Percentiles rank a stretch among this genome's conserved stretches.
Evolutionary conservation across 2,329 filamentous ascomycete species (phyloP).

Genomic region (Xylariaceae sp.): DNA sequence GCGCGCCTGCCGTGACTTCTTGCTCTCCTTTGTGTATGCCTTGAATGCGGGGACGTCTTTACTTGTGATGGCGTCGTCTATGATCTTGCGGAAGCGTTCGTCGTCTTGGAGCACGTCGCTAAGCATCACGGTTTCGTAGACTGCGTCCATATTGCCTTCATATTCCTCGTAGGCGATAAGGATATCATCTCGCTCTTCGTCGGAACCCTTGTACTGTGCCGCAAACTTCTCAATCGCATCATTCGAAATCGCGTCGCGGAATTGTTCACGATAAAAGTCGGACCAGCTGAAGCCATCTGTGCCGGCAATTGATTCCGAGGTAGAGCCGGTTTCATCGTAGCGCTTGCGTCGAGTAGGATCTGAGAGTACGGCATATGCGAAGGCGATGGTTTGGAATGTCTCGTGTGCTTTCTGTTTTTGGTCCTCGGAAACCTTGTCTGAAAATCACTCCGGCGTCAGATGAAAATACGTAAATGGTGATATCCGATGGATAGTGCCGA

Average conservation of each 20-base stretch:
- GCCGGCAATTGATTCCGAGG: constrained; percentile 79
- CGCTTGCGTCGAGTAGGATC: constrained; percentile 80
- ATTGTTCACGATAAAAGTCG: constrained; percentile 87
- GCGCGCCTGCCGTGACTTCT: constrained; percentile 65
- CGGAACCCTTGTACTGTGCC: constrained; percentile 80
- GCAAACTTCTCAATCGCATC: constrained; percentile 80
- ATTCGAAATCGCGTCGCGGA: constrained; percentile 74
- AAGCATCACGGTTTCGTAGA: constrained; percentile 88
- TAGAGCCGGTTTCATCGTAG: constrained; percentile 91
- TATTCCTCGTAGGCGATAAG: constrained; percentile 75
- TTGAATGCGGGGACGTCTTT: constrained; percentile 71
- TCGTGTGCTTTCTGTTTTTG: constrained; percentile 76
- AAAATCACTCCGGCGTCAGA: constrained; percentile 5
- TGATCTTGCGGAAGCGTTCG: constrained; percentile 79
- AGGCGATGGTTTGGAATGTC: constrained; percentile 88
- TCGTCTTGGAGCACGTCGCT: constrained; percentile 86
- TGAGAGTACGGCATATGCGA: constrained; percentile 92
- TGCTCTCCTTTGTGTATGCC: constrained; percentile 76
- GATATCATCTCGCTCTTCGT: constrained; percentile 82
- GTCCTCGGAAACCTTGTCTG: constrained; percentile 77
- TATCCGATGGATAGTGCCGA: neutral
- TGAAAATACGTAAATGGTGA: neutral
- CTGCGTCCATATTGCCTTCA: constrained; percentile 75
- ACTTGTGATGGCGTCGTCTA: constrained; percentile 78
- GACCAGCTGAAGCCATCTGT: constrained; percentile 87